Conservation (phyloP, 371 early-diverging fungal species). For the Circinella umbellata region DNA sequence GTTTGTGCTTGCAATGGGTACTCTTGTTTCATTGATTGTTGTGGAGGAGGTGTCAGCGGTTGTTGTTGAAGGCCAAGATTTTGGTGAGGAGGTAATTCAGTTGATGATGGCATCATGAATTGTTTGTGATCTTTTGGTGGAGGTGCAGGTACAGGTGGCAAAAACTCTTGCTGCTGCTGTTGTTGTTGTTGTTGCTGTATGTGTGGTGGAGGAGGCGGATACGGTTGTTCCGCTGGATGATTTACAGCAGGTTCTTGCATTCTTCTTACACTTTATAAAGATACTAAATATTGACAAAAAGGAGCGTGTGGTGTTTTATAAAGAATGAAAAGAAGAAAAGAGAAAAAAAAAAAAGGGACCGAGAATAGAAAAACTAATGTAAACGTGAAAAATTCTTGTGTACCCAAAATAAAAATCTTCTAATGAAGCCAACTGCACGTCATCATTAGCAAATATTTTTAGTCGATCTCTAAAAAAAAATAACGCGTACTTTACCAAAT, state of each 20-base stretch:
- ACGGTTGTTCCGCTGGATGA: too few relatives aligned
- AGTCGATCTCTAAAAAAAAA: too few relatives aligned
- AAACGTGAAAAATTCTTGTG: slow-evolving; percentile 2
- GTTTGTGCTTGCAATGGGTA: not conserved
- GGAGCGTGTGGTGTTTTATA: not conserved
- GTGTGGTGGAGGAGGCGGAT: too few relatives aligned
- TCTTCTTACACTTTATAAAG: not conserved
- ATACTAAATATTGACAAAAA: too few relatives aligned
- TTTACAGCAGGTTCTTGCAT: too few relatives aligned
- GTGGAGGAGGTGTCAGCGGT: slow-evolving; percentile 8
- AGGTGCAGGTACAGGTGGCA: too few relatives aligned
- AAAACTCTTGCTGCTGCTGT: too few relatives aligned
- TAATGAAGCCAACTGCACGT: too few relatives aligned
- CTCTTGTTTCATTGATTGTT: not conserved
- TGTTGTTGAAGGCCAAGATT: not conserved
- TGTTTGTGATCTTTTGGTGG: not conserved
- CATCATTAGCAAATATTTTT: too few relatives aligned
- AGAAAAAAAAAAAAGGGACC: slow-evolving; percentile 2
- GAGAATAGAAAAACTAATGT: not conserved
- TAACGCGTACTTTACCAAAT: too few relatives aligned
- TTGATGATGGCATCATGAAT: not conserved
- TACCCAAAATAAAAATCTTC: not conserved
- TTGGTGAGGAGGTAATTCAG: not conserved
- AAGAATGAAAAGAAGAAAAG: slow-evolving; percentile 18
- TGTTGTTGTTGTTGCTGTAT: not conserved